A percentile compares a stretch with the other conserved stretches of the same genome.
These are phyloP conservation scores for Mycena belliarum DNA, from an alignment of 768 basidiomycete species.

Conservation along the genomic window DNA sequence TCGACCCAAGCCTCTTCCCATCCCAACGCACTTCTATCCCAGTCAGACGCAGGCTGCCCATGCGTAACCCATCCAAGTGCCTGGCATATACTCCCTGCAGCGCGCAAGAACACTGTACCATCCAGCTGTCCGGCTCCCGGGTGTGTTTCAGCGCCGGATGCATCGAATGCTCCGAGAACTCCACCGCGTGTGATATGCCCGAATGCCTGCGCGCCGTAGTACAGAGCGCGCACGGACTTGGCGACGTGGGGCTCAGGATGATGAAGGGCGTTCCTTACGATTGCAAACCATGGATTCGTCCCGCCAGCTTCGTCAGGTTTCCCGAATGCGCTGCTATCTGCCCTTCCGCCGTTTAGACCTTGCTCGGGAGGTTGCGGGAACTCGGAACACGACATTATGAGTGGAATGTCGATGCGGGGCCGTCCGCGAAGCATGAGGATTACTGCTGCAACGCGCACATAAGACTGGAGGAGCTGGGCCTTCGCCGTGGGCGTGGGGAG, in stretches of 20 bases:
- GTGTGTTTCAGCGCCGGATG: conserved; percentile 29
- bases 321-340: not conserved
- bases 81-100: conserved; percentile 43
- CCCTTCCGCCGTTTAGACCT: not conserved
- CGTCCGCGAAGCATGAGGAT: conserved; percentile 8
- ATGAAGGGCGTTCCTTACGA: not conserved
- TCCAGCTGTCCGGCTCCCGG: conserved; percentile 34
- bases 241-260: conserved; percentile 7
- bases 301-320: not conserved
- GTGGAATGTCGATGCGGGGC: not conserved
- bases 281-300: not conserved
- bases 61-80: conserved; percentile 42
- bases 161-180: not conserved
- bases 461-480: not conserved
- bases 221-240: conserved; percentile 8
- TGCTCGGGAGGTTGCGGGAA: not conserved
- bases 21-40: conserved; percentile 45
- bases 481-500: not conserved
- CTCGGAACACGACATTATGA: conserved; percentile 1
- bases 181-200: not conserved
- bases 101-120: conserved; percentile 42
- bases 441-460: conserved; percentile 1
- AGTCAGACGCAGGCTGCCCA: conserved; percentile 29
- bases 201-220: not conserved
- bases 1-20: conserved; percentile 31